Conservation (phyloP, 75 land plant genomes). For the Cryptomeria japonica region DNA sequence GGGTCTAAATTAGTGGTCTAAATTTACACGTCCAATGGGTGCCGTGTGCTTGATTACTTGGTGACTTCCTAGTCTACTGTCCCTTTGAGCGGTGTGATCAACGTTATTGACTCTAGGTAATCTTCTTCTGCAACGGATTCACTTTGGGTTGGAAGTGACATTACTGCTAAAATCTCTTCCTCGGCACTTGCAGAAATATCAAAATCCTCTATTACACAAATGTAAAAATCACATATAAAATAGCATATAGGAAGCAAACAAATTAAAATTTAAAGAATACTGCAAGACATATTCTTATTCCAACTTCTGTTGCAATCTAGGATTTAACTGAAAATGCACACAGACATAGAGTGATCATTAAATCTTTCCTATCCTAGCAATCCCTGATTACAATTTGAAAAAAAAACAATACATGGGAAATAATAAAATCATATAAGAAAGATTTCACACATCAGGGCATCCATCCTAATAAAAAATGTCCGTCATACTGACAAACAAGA, state of each 20-base stretch:
- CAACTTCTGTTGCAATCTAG: background rate
- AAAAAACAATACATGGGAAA: background rate
- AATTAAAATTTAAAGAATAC: background rate
- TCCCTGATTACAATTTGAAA: background rate
- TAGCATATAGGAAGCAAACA: background rate
- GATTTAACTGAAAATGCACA: background rate
- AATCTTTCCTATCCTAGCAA: background rate
- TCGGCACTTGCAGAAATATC: background rate
- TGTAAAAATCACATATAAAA: background rate
- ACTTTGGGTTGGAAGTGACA: background rate
- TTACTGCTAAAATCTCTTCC: background rate
- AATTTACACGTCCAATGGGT: no score
- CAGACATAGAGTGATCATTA: background rate
- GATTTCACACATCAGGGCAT: background rate
- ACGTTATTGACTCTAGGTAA: no score
- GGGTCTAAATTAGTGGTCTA: no score
- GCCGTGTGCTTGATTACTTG: background rate
- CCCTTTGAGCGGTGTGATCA: background rate
- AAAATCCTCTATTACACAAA: background rate
- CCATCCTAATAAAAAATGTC: background rate
- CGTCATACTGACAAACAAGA: background rate
- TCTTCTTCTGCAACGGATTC: background rate
- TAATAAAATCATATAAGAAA: conserved; percentile 1
- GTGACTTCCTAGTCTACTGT: background rate
- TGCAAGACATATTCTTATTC: background rate